Evolutionary conservation across 2,329 filamentous ascomycete genomes (phyloP).

Genomic region (Arthrobotrys pseudoclavata): DNA sequence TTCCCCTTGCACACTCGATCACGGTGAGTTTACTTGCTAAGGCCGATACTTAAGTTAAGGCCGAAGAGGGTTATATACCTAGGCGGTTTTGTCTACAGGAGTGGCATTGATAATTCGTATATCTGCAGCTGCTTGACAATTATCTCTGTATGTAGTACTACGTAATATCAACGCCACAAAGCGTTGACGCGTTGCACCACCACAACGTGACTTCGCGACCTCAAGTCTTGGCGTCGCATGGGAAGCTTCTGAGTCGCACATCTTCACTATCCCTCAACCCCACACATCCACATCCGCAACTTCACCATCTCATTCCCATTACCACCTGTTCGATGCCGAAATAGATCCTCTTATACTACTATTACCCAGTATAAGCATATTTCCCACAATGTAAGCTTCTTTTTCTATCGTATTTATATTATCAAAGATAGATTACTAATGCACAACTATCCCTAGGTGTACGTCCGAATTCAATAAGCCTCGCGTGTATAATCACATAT

Average conservation of each 20-base stretch:
- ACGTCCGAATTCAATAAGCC: constrained; percentile 16
- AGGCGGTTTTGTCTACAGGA: too few species aligned
- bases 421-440: constrained; percentile 14
- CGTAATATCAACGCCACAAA: constrained; percentile 1
- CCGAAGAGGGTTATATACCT: too few species aligned
- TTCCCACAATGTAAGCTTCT: constrained; percentile 31
- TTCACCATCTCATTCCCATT: background rate
- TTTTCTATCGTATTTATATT: background rate
- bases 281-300: background rate
- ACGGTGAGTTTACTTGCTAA: too few species aligned
- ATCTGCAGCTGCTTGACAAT: too few species aligned
- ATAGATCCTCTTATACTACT: background rate
- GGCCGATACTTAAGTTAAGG: too few species aligned
- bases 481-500: background rate
- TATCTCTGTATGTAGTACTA: too few species aligned
- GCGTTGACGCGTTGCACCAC: constrained; percentile 40
- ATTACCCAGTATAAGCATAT: background rate
- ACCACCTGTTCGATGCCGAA: background rate
- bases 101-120: too few species aligned
- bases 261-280: background rate
- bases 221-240: constrained; percentile 13
- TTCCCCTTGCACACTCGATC: background rate
- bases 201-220: constrained; percentile 56
- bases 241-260: constrained; percentile 14
- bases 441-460: constrained; percentile 35